Evolutionary conservation across 2,329 filamentous ascomycete species (phyloP), one percentile per base, ranked within the genome.

Genomic region (Akanthomyces muscarius): DNA sequence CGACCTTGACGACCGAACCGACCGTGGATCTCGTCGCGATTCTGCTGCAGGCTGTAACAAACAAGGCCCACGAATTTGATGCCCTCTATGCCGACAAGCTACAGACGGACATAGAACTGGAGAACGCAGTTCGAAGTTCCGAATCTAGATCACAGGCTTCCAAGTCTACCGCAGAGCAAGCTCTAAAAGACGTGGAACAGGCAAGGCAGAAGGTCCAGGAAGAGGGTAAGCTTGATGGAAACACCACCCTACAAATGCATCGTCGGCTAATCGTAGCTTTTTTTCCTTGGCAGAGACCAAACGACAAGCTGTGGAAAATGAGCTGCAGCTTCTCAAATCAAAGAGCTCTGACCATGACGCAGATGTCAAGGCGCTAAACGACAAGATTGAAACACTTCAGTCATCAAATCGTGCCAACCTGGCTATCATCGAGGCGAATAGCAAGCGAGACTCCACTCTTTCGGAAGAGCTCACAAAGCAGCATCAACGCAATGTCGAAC

Each of bases 371-470:
- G 86, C 86, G 2, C 82, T 99, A 16, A 89, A 90, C 70, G 86
- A 90, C 64, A 92, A 94, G 69, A 92, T 99, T 70, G 81, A 89
- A 55, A 90, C 91, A 0, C 86, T 99, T 3, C 93, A 99, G 76
- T 88, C 91, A 0, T 95, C 94, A 7, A 98, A 97, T 72, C 89
- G 95, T 65, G 94, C 97, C 67, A 94, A 92, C 16, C 78, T 98
- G 5, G 88, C 90, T 48, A 86, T 97, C 41, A 88, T 98, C 65
- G 94, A 98, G 71, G 89, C 91, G 21, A 97, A 97, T 76, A 91
- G 90, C 61, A 86, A 87, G 11, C 90, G 92, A 44, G 92, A 97
- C 72, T 91, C 97, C 68, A 88, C 88, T 65, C 83, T 99, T 3
- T 88, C 91, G 5, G 88, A 92, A 64, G 95, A 99, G 70, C 84